Conservation (phyloP, 2,329 filamentous ascomycete species). For the Sporothrix dimorphospora region DNA sequence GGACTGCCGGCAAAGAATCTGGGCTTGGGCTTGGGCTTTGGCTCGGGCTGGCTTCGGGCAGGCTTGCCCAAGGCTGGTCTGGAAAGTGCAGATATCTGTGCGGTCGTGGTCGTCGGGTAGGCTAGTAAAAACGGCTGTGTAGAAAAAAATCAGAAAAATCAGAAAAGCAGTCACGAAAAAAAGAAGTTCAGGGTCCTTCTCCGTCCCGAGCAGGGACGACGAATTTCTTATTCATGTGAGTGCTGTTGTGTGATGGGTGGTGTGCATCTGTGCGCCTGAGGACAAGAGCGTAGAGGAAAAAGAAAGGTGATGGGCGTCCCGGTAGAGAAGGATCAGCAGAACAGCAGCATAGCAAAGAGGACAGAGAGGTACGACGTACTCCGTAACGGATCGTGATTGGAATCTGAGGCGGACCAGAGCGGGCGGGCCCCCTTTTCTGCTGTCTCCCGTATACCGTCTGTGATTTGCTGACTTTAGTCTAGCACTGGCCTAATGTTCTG, state of each 20-base stretch:
- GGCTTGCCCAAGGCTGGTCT: not conserved
- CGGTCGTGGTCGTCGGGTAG: not conserved
- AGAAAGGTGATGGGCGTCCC: not conserved
- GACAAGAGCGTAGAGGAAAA: not conserved
- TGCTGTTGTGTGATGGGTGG: constrained; percentile 12
- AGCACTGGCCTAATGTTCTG: not conserved
- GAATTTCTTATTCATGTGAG: constrained; percentile 9
- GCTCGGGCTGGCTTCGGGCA: not conserved
- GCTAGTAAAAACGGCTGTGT: not conserved
- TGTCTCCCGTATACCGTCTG: not conserved
- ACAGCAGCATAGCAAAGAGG: not conserved
- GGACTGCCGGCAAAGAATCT: not conserved
- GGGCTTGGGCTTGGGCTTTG: not conserved
- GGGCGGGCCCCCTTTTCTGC: not conserved
- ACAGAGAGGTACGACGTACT: not conserved
- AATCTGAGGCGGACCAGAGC: constrained; percentile 1
- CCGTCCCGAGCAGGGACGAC: not conserved
- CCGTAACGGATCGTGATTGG: not conserved
- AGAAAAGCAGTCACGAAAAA: not conserved
- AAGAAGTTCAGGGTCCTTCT: constrained; percentile 6
- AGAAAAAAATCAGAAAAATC: not conserved
- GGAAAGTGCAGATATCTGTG: not conserved
- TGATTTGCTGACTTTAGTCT: not conserved
- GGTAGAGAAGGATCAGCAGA: constrained; percentile 15
- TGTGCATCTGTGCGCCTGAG: not conserved